Percentiles rank a stretch among this genome's conserved stretches.
Evolutionary conservation across 345 rosid species (phyloP).

Genomic region (Eutrema heterophyllum): DNA sequence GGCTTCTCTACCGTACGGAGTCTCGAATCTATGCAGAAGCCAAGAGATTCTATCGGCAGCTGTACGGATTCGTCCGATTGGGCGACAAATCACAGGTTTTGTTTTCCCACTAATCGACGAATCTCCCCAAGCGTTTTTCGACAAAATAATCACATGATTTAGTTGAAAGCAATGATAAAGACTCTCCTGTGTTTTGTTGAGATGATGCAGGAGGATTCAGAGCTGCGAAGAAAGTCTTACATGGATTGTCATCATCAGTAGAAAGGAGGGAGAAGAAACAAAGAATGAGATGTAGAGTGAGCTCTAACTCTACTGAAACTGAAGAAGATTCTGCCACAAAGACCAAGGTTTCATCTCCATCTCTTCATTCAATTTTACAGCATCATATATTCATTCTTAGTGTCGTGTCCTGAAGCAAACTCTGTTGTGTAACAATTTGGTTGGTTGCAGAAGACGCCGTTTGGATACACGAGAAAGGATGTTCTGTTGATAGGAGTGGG

Average conservation of each 20-base stretch:
- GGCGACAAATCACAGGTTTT: slow-evolving; percentile 6
- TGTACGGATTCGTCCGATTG: slow-evolving; percentile 8
- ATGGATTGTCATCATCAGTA: slow-evolving; percentile 15
- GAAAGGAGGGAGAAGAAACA: not conserved
- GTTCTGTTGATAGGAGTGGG: slow-evolving; percentile 86
- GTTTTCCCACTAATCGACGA: no score
- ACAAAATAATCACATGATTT: not conserved
- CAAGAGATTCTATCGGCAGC: slow-evolving; percentile 11
- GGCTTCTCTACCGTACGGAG: slow-evolving; percentile 29
- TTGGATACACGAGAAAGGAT: slow-evolving; percentile 90
- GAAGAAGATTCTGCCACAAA: slow-evolving; percentile 23
- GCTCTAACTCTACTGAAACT: slow-evolving; percentile 26
- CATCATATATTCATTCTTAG: not conserved
- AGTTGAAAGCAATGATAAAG: not conserved
- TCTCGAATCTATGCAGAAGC: slow-evolving; percentile 14
- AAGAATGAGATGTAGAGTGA: slow-evolving; percentile 25
- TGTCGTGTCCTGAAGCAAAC: not conserved
- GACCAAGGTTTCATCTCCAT: slow-evolving; percentile 20
- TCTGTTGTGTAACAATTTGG: not conserved
- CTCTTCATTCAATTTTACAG: slow-evolving; percentile 3
- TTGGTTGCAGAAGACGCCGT: slow-evolving; percentile 49
- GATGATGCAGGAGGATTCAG: slow-evolving; percentile 14
- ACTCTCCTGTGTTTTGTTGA: not conserved
- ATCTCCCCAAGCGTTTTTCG: not conserved
- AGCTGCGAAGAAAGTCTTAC: slow-evolving; percentile 12